Conservation (phyloP, 1,284 basidiomycete genomes). For the Cutaneotrichosporon dermatis region DNA sequence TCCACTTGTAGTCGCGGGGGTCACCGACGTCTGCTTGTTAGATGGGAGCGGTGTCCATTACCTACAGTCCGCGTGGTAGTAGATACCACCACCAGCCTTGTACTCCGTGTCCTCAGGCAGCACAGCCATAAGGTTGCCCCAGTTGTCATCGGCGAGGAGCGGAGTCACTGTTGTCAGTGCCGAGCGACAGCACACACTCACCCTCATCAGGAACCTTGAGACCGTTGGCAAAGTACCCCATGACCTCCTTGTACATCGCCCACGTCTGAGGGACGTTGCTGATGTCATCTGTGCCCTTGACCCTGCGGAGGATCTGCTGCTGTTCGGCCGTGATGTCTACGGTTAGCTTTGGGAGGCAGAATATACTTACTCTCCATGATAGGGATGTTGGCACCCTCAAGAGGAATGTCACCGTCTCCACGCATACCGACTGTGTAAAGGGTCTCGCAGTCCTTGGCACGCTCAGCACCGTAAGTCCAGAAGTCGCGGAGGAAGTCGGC, state of each 20-base stretch:
- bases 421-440: slow-evolving; percentile 33
- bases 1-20: slow-evolving; percentile 48
- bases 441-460: slow-evolving; percentile 27
- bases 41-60: slow-evolving; percentile 13
- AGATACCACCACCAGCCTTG: slow-evolving; percentile 60
- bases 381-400: slow-evolving; percentile 18
- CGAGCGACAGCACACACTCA: slow-evolving; percentile 9
- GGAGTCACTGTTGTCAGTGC: slow-evolving; percentile 15
- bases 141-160: slow-evolving; percentile 42
- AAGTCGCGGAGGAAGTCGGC: slow-evolving; percentile 21
- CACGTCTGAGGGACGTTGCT: slow-evolving; percentile 56
- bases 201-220: slow-evolving; percentile 35
- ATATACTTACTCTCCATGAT: slow-evolving; percentile 7
- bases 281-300: slow-evolving; percentile 54
- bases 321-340: slow-evolving; percentile 57
- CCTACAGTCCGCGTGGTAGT: slow-evolving; percentile 58
- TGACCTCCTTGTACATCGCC: slow-evolving; percentile 58
- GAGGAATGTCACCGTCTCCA: slow-evolving; percentile 27
- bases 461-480: slow-evolving; percentile 31
- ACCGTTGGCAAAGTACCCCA: slow-evolving; percentile 63
- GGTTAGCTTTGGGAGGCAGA: no score
- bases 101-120: slow-evolving; percentile 56
- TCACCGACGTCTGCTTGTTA: slow-evolving; percentile 28
- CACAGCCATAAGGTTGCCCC: slow-evolving; percentile 43
- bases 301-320: slow-evolving; percentile 56